These are phyloP conservation scores for Fusarium udum DNA, from an alignment of 2,329 filamentous ascomycete species.

Conservation along the genomic window DNA sequence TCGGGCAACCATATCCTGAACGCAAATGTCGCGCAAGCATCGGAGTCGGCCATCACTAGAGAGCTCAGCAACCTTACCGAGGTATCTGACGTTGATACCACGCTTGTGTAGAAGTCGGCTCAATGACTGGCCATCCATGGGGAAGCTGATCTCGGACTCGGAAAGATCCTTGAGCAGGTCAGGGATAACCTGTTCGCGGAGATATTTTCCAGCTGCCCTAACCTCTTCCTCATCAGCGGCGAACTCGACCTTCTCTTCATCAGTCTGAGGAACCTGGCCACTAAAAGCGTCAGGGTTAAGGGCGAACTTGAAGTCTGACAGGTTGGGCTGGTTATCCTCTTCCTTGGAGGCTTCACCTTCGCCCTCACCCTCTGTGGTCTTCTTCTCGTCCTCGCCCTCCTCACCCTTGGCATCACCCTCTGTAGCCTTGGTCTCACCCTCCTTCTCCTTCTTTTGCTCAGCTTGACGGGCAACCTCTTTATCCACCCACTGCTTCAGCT, in stretches of 20 bases:
- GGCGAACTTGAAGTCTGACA: slow-evolving; percentile 85
- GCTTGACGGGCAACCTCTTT: slow-evolving; percentile 75
- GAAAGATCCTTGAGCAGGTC: slow-evolving; percentile 85
- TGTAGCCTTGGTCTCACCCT: slow-evolving; percentile 37
- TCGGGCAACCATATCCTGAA: slow-evolving; percentile 95
- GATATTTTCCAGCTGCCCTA: slow-evolving; percentile 80
- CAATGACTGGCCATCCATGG: slow-evolving; percentile 96
- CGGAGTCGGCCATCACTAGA: slow-evolving; percentile 76
- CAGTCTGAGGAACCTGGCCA: slow-evolving; percentile 87
- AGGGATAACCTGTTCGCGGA: slow-evolving; percentile 82
- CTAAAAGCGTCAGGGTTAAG: slow-evolving; percentile 97
- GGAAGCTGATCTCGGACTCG: slow-evolving; percentile 94
- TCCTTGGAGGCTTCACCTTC: slow-evolving; percentile 42
- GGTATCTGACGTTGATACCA: slow-evolving; percentile 95
- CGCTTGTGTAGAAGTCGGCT: slow-evolving; percentile 92
- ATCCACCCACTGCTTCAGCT: slow-evolving; percentile 90
- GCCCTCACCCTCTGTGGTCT: slow-evolving; percentile 43
- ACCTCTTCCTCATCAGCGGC: slow-evolving; percentile 88
- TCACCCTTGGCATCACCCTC: slow-evolving; percentile 42
- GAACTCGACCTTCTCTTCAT: slow-evolving; percentile 87
- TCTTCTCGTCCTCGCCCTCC: slow-evolving; percentile 47
- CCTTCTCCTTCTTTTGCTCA: slow-evolving; percentile 44
- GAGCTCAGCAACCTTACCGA: slow-evolving; percentile 82
- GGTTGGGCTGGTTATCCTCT: slow-evolving; percentile 74
- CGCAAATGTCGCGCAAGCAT: slow-evolving; percentile 78